Conservation (phyloP, 2,329 filamentous ascomycete species). For the Chalaropsis ovoidea region DNA sequence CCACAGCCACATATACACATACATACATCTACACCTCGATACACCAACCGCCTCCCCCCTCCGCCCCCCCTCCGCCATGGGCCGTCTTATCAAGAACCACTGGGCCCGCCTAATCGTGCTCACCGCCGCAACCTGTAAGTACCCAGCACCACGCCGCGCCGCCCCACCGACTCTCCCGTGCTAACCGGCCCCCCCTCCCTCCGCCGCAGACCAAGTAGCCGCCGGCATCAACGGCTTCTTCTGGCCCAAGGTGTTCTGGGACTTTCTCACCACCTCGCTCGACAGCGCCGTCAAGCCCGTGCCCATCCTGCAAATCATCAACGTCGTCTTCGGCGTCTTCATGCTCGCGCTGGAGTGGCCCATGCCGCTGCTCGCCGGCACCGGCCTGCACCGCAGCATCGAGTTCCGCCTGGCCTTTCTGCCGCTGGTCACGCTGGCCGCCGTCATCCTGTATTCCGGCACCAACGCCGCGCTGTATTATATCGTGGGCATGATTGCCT, state of each 20-base stretch:
- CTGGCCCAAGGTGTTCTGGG: constrained; percentile 99
- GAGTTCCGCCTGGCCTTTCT: constrained; percentile 75
- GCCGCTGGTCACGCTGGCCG: constrained; percentile 64
- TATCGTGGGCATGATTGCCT: constrained; percentile 69
- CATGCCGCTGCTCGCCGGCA: constrained; percentile 63
- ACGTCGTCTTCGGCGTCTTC: constrained; percentile 68
- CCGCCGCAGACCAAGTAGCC: constrained; percentile 64
- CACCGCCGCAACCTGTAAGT: constrained; percentile 66
- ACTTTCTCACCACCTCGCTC: constrained; percentile 85
- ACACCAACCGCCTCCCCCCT: constrained; percentile 28
- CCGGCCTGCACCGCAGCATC: constrained; percentile 72
- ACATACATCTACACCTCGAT: constrained; percentile 14
- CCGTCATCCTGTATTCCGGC: constrained; percentile 76
- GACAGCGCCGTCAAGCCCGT: constrained; percentile 76
- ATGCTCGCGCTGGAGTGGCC: constrained; percentile 90
- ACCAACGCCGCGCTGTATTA: constrained; percentile 93
- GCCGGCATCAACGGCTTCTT: constrained; percentile 82
- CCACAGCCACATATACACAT: neutral
- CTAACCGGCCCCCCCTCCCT: neutral
- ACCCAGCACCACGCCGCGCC: neutral
- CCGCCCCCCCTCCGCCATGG: constrained; percentile 49
- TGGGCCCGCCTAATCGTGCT: constrained; percentile 92
- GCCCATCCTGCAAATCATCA: constrained; percentile 83
- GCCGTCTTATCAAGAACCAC: constrained; percentile 98
- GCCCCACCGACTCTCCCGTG: constrained; percentile 3